Evolutionary conservation across 805 yeast species (phyloP), one percentile per base, ranked within the genome.

Genomic region (Metschnikowia matae): DNA sequence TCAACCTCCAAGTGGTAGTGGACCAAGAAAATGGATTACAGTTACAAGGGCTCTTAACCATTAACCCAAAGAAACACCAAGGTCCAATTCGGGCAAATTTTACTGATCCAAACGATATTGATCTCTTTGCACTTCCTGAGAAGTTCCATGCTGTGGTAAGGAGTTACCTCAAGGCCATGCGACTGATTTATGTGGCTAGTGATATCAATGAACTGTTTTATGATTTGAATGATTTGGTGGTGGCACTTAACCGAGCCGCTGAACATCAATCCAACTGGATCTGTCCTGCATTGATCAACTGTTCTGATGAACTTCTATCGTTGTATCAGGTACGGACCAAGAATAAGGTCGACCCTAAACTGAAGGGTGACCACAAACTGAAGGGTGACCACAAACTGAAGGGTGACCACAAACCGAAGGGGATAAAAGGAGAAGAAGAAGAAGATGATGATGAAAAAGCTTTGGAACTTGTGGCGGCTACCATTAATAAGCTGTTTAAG

Each of bases 401-500:
- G n/a, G n/a, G n/a, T n/a, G n/a, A n/a, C n/a, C n/a, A n/a, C n/a
- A n/a, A n/a, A n/a, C n/a, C n/a, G n/a, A n/a, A n/a, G n/a, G n/a
- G n/a, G n/a, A n/a, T n/a, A n/a, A n/a, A n/a, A n/a, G n/a, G n/a
- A n/a, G n/a, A n/a, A n/a, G n/a, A n/a, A n/a, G n/a, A n/a, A n/a
- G n/a, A n/a, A n/a, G n/a, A n/a, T n/a, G 31, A 46, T 31, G 14
- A 32, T 5, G 20, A n/a, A 15, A 48, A 48, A 8, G 31, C 51
- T 4, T 54, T 79, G 52, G 87, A 83, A 50, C 73, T 71, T 41
- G 77, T 87, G 39, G 84, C 88, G 0, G 71, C 83, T 53, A 75
- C 84, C 2, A 74, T 89, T 48, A 89, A 89, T 64, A 77, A 82
- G 52, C 79, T 91, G 6, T 86, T 89, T 68, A 87, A 85, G 51